Evolutionary conservation across 257 asterid genomes (phyloP).

Genomic region (Solanum chiquidenum): DNA sequence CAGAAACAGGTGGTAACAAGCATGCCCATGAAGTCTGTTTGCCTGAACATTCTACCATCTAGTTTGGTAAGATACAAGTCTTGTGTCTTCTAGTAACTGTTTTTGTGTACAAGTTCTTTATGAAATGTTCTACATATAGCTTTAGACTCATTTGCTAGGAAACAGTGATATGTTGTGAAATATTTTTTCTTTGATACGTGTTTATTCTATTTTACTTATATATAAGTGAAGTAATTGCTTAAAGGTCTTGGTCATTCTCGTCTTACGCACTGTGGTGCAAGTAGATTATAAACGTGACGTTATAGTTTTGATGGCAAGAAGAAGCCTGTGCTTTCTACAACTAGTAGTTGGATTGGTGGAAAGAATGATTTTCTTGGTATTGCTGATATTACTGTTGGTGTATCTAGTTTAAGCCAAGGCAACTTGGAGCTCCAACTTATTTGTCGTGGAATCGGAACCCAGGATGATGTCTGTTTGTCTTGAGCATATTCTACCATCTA

Average conservation of each 20-base stretch:
- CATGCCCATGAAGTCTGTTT: background rate
- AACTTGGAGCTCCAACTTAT: background rate
- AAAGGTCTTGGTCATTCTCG: background rate
- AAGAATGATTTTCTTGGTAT: constrained; percentile 24
- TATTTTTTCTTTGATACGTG: background rate
- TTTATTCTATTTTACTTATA: background rate
- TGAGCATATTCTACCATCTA: background rate
- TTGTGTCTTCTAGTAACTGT: background rate
- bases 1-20: background rate
- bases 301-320: constrained; percentile 22
- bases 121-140: background rate
- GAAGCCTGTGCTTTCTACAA: constrained; percentile 23
- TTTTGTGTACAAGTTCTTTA: background rate
- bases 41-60: background rate
- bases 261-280: background rate
- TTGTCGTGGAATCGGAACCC: background rate
- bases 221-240: background rate
- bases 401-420: constrained; percentile 19
- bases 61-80: background rate
- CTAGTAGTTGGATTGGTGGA: constrained; percentile 23
- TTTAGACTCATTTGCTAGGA: background rate
- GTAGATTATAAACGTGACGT: background rate
- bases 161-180: background rate
- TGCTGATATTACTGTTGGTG: constrained; percentile 18
- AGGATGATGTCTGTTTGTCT: background rate